phyloP scores from a whole-genome alignment of 2,329 filamentous ascomycete genomes.

The Xylariaceae sp. region DNA sequence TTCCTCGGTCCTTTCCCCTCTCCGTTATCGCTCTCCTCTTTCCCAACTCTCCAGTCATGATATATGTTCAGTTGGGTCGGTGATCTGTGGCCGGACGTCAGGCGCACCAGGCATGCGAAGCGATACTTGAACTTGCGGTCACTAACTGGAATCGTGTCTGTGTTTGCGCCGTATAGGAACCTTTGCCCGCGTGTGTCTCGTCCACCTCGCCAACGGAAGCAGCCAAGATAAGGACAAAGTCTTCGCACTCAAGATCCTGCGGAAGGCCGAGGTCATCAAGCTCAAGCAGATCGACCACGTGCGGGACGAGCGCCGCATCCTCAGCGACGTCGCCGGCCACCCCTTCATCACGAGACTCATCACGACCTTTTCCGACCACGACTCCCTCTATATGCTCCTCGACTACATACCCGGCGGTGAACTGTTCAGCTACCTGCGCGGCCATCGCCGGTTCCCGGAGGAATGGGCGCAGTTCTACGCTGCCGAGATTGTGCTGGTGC shows the following conservation, averaged over 20 bases:
- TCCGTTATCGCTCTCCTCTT: not conserved
- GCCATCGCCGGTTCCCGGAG: conserved; percentile 74
- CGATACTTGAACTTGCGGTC: not conserved
- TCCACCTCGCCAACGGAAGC: conserved; percentile 54
- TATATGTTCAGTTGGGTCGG: not conserved
- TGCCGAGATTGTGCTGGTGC: conserved; percentile 74
- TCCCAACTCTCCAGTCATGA: not conserved
- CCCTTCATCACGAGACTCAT: conserved; percentile 78
- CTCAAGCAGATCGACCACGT: conserved; percentile 86
- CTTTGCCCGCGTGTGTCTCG: conserved; percentile 77
- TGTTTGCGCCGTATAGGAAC: conserved; percentile 49
- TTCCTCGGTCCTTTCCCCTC: not conserved
- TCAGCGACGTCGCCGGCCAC: conserved; percentile 71
- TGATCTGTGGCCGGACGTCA: not conserved
- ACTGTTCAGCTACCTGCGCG: conserved; percentile 76
- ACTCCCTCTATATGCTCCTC: conserved; percentile 76
- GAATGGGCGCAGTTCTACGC: conserved; percentile 74
- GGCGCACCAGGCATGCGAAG: not conserved
- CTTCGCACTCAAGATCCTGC: conserved; percentile 77
- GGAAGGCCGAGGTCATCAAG: conserved; percentile 66
- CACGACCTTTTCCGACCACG: conserved; percentile 72
- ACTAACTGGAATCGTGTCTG: conserved; percentile 7
- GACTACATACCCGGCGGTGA: conserved; percentile 81
- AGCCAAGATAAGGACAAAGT: conserved; percentile 57
- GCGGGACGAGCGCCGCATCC: conserved; percentile 73